phyloP scores from a whole-genome alignment of 2,329 filamentous ascomycete genomes.

The Apiospora rasikravindrae region DNA sequence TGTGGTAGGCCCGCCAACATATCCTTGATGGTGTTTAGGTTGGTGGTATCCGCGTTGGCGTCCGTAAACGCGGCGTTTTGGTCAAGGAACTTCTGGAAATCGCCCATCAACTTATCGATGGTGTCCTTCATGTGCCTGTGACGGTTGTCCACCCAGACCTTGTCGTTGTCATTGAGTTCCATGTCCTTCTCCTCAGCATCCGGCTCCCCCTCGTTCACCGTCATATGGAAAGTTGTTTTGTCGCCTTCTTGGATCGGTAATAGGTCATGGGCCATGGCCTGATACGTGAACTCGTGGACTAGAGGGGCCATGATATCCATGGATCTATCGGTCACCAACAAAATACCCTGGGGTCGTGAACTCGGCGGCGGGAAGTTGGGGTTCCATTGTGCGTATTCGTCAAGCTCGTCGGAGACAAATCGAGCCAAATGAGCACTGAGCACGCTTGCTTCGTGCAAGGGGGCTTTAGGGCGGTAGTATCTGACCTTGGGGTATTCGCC shows the following conservation, averaged over 20 bases:
- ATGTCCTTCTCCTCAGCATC: slow-evolving; percentile 85
- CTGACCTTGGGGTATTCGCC: slow-evolving; percentile 93
- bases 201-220: slow-evolving; percentile 73
- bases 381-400: slow-evolving; percentile 85
- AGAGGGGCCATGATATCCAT: slow-evolving; percentile 91
- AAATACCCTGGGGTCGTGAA: slow-evolving; percentile 77
- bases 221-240: slow-evolving; percentile 83
- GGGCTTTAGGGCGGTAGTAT: slow-evolving; percentile 79
- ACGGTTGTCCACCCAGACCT: slow-evolving; percentile 92
- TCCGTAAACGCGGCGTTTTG: slow-evolving; percentile 93
- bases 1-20: slow-evolving; percentile 95
- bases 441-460: slow-evolving; percentile 85
- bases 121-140: slow-evolving; percentile 98
- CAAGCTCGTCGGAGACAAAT: slow-evolving; percentile 90
- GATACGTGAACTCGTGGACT: slow-evolving; percentile 96
- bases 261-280: slow-evolving; percentile 96
- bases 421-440: slow-evolving; percentile 86
- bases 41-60: slow-evolving; percentile 70
- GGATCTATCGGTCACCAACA: slow-evolving; percentile 87
- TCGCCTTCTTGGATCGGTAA: slow-evolving; percentile 87
- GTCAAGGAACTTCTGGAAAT: slow-evolving; percentile 90
- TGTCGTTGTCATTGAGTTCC: slow-evolving; percentile 88
- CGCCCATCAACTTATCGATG: slow-evolving; percentile 88
- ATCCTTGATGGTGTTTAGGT: slow-evolving; percentile 89
- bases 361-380: slow-evolving; percentile 82